Percentiles rank a stretch among this genome's conserved stretches.
Evolutionary conservation across 768 basidiomycete species (phyloP).

Genomic region (Pleurotus ostreatus): DNA sequence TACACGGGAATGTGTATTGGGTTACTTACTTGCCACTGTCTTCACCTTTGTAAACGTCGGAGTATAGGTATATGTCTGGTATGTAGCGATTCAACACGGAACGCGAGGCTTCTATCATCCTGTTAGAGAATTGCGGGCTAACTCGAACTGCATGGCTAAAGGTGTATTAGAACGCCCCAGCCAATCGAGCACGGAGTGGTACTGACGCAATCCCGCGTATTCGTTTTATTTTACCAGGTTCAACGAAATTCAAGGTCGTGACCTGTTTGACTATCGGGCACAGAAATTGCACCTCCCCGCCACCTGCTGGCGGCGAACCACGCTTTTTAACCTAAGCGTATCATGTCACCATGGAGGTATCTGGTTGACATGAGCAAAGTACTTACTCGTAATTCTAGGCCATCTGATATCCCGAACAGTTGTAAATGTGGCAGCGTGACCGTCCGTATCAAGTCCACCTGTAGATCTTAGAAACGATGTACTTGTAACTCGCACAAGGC

Average conservation of each 20-base stretch:
- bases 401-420: constrained; percentile 85
- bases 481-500: neutral
- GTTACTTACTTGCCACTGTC: constrained; percentile 89
- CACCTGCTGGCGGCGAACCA: constrained; percentile 87
- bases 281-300: constrained; percentile 91
- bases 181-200: neutral
- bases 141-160: constrained; percentile 91
- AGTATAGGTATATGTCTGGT: constrained; percentile 97
- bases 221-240: constrained; percentile 87
- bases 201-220: constrained; percentile 95
- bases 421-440: constrained; percentile 90
- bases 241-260: constrained; percentile 90
- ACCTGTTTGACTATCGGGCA: constrained; percentile 89
- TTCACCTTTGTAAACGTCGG: constrained; percentile 96
- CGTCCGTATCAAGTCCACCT: constrained; percentile 88
- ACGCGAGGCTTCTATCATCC: constrained; percentile 93
- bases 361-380: neutral
- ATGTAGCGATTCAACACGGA: constrained; percentile 94
- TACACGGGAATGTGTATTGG: too few species aligned
- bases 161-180: neutral
- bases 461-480: neutral
- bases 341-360: neutral
- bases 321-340: constrained; percentile 79
- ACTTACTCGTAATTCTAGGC: constrained; percentile 79
- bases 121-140: constrained; percentile 94